Conservation (phyloP, 169 alveolate species). For the Plasmodium adleri region DNA sequence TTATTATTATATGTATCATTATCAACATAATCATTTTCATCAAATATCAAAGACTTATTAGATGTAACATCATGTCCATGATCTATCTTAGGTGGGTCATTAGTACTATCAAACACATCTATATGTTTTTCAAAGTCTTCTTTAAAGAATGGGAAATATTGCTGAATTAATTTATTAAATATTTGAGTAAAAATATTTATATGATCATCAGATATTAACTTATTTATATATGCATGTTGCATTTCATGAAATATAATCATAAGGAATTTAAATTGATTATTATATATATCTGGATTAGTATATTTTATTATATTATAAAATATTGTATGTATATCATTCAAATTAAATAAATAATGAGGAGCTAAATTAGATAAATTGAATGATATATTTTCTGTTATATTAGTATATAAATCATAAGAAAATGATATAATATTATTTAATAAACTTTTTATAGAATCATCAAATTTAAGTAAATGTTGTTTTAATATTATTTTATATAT, state of each 20-base stretch:
- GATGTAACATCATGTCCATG: not conserved
- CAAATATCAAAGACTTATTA: too few relatives aligned
- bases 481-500: constrained; percentile 90
- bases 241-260: constrained; percentile 73
- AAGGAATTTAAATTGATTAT: constrained; percentile 44
- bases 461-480: constrained; percentile 92
- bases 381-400: constrained; percentile 75
- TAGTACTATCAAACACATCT: constrained; percentile 85
- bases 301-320: constrained; percentile 61
- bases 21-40: too few relatives aligned
- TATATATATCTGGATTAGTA: constrained; percentile 66
- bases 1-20: not conserved
- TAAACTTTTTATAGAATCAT: constrained; percentile 84
- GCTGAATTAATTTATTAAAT: constrained; percentile 33
- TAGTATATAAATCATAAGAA: constrained; percentile 87
- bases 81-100: constrained; percentile 79
- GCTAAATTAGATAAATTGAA: constrained; percentile 87
- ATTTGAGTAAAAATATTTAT: constrained; percentile 49
- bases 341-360: constrained; percentile 93
- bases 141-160: constrained; percentile 43
- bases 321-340: constrained; percentile 87
- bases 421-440: constrained; percentile 89
- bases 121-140: constrained; percentile 89
- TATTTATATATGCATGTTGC: constrained; percentile 58
- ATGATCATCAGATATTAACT: constrained; percentile 61